A percentile compares a stretch with the other conserved stretches of the same genome.
Conservation (phyloP, 2,329 filamentous ascomycete genomes). For the Hypoxylon rubiginosum region DNA sequence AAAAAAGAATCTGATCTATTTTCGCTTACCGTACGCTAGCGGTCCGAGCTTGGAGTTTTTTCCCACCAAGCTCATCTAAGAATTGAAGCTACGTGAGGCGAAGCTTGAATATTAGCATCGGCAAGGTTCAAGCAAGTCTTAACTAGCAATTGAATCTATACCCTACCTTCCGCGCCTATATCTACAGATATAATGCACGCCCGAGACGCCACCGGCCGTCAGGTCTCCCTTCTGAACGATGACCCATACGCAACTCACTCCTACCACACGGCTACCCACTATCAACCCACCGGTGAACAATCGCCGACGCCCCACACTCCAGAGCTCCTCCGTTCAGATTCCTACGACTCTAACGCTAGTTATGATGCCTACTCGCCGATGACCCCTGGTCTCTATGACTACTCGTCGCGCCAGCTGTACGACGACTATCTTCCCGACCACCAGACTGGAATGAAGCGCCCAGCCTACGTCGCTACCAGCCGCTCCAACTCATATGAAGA, state of each 20-base stretch:
- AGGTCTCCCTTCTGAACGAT: slow-evolving; percentile 72
- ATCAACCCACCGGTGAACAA: slow-evolving; percentile 54
- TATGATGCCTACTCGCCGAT: slow-evolving; percentile 68
- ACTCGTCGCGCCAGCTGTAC: slow-evolving; percentile 55
- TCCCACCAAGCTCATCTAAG: neutral
- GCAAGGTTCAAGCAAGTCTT: slow-evolving; percentile 17
- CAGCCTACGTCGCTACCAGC: slow-evolving; percentile 59
- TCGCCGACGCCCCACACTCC: slow-evolving; percentile 67
- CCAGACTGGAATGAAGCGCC: slow-evolving; percentile 56
- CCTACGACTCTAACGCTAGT: slow-evolving; percentile 72
- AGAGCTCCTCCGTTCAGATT: slow-evolving; percentile 70
- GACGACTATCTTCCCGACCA: slow-evolving; percentile 54
- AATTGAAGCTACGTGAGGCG: slow-evolving; percentile 22
- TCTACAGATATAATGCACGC: slow-evolving; percentile 63
- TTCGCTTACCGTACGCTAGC: slow-evolving; percentile 13
- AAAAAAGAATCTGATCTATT: slow-evolving; percentile 2
- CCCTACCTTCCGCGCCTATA: slow-evolving; percentile 18
- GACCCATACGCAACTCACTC: slow-evolving; percentile 55
- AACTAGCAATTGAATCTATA: slow-evolving; percentile 31
- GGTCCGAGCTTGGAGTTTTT: slow-evolving; percentile 28
- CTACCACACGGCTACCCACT: slow-evolving; percentile 56
- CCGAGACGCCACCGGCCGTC: slow-evolving; percentile 68
- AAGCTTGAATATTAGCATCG: slow-evolving; percentile 18
- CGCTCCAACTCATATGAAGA: slow-evolving; percentile 66
- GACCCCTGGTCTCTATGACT: slow-evolving; percentile 65